phyloP scores from a whole-genome alignment of 2,329 filamentous ascomycete species.

The Knoxdaviesia capensis region DNA sequence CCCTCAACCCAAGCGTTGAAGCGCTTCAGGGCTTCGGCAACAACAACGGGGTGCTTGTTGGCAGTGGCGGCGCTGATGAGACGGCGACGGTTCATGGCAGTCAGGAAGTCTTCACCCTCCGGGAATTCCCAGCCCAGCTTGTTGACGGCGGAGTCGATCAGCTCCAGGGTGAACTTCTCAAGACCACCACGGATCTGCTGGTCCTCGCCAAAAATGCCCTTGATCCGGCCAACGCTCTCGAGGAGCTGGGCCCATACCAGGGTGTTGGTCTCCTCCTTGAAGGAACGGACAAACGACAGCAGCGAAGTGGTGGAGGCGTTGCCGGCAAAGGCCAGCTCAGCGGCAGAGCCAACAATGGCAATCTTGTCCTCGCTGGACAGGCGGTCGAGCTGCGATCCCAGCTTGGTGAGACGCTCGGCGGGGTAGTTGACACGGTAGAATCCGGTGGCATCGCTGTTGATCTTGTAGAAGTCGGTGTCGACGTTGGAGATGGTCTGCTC shows the following conservation, averaged over 20 bases:
- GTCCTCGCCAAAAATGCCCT: conserved; percentile 69
- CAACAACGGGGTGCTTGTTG: conserved; percentile 55
- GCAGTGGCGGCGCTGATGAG: conserved; percentile 58
- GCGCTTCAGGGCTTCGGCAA: conserved; percentile 53
- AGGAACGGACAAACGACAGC: conserved; percentile 68
- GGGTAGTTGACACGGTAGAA: conserved; percentile 91
- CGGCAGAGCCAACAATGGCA: conserved; percentile 73
- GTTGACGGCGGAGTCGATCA: conserved; percentile 56
- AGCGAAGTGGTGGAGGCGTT: conserved; percentile 66
- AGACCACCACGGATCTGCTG: conserved; percentile 51
- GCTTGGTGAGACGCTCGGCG: conserved; percentile 57
- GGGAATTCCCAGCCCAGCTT: conserved; percentile 72
- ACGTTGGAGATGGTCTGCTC: conserved; percentile 57
- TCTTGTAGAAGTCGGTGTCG: conserved; percentile 71
- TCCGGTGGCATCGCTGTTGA: conserved; percentile 76
- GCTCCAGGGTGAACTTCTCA: conserved; percentile 57
- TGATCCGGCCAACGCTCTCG: conserved; percentile 53
- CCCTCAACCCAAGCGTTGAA: conserved; percentile 67
- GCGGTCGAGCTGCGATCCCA: conserved; percentile 56
- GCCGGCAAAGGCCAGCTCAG: conserved; percentile 73
- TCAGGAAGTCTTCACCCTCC: conserved; percentile 63
- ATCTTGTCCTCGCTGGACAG: conserved; percentile 82
- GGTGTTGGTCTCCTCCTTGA: conserved; percentile 62
- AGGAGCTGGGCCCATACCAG: conserved; percentile 80
- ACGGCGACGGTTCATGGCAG: conserved; percentile 62